These are phyloP conservation scores for Yarrowia deformans DNA, from an alignment of 805 yeast species.

Conservation along the genomic window DNA sequence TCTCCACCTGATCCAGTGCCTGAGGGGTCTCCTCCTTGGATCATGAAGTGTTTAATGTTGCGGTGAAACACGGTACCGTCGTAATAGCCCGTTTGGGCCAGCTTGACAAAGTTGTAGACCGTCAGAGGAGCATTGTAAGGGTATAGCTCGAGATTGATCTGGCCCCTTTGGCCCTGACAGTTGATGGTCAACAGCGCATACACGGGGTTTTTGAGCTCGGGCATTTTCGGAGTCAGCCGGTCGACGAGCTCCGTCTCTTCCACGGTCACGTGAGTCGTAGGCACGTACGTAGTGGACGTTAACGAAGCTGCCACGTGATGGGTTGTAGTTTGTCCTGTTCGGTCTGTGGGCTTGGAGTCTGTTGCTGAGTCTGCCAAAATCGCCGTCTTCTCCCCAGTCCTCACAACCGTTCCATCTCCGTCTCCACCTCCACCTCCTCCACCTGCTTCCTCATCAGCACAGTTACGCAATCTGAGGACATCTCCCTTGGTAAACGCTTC, in stretches of 20 bases:
- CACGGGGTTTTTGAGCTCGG: constrained; percentile 46
- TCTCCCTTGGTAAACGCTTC: constrained; percentile 47
- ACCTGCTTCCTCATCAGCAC: background rate
- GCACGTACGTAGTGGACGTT: constrained; percentile 17
- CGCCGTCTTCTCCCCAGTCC: constrained; percentile 44
- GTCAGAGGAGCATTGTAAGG: constrained; percentile 47
- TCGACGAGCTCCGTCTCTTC: constrained; percentile 45
- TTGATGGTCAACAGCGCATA: constrained; percentile 47
- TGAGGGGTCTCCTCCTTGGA: constrained; percentile 51
- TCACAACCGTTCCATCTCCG: background rate
- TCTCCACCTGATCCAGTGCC: constrained; percentile 56
- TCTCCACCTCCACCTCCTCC: too few relatives aligned
- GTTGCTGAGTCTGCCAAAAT: constrained; percentile 19
- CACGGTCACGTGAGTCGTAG: constrained; percentile 24
- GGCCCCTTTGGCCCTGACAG: constrained; percentile 43
- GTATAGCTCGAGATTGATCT: constrained; percentile 44
- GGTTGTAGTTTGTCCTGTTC: constrained; percentile 22
- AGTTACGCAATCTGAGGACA: constrained; percentile 42
- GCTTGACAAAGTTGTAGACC: constrained; percentile 47
- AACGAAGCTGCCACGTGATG: constrained; percentile 39
- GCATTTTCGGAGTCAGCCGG: constrained; percentile 45
- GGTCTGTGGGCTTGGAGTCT: background rate
- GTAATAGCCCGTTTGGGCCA: constrained; percentile 49
- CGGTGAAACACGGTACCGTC: constrained; percentile 48
- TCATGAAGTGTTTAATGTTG: constrained; percentile 50